Evolutionary conservation across 2,329 filamentous ascomycete species (phyloP).

Genomic region (Ophiostoma sp.): DNA sequence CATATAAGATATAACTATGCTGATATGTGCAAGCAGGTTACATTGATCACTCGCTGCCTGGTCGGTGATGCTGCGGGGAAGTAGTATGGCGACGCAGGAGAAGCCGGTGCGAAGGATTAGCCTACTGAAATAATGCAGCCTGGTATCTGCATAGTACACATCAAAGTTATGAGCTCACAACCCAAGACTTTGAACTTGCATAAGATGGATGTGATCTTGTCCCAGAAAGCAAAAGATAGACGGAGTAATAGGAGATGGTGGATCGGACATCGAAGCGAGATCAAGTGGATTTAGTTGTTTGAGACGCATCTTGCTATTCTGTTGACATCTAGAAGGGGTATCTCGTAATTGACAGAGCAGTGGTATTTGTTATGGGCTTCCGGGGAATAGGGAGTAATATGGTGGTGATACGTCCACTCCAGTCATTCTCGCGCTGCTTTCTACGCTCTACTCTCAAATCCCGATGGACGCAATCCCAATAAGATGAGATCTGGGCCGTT

Average conservation of each 20-base stretch:
- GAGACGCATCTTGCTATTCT: too few relatives aligned
- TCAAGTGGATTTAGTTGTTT: not conserved
- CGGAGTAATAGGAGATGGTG: conserved; percentile 7
- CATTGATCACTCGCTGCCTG: not conserved
- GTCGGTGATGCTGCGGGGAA: conserved; percentile 2
- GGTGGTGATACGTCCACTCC: too few relatives aligned
- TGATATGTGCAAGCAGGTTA: not conserved
- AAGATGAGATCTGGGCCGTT: conserved; percentile 1
- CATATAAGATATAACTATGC: too few relatives aligned
- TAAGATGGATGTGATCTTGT: not conserved
- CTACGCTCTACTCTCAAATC: not conserved
- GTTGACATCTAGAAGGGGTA: too few relatives aligned
- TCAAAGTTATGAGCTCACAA: not conserved
- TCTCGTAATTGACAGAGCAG: too few relatives aligned
- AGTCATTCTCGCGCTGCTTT: too few relatives aligned
- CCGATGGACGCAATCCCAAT: not conserved
- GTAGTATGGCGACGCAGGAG: not conserved
- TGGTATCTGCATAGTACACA: not conserved
- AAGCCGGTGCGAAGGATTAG: not conserved
- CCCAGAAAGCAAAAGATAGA: conserved; percentile 1
- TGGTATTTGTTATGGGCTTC: too few relatives aligned
- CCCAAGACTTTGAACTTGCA: not conserved
- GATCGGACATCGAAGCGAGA: conserved; percentile 5
- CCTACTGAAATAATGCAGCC: conserved; percentile 4
- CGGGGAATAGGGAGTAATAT: too few relatives aligned